These are phyloP conservation scores for Sutorius australiensis DNA, from an alignment of 768 basidiomycete genomes.

Conservation along the genomic window DNA sequence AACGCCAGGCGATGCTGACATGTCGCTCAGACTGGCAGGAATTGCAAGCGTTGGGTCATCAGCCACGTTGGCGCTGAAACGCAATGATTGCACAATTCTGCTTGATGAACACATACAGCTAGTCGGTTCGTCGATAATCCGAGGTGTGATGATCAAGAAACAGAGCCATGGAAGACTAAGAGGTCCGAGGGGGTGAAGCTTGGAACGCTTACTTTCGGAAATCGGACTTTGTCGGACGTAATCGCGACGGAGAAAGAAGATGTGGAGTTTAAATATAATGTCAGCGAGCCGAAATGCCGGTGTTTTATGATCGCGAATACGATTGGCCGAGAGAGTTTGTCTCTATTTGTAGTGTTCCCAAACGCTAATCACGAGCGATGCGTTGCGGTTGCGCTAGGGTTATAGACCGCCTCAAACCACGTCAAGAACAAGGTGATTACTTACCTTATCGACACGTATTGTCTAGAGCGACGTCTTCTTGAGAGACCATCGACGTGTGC, in stretches of 20 bases:
- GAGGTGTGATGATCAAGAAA: not conserved
- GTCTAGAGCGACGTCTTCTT: not conserved
- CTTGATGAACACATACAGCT: not conserved
- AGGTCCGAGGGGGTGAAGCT: not conserved
- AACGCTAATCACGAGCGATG: not conserved
- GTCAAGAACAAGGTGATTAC: not conserved
- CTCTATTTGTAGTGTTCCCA: not conserved
- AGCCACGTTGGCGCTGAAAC: too few species aligned
- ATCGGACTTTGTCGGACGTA: not conserved
- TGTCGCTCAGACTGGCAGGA: not conserved
- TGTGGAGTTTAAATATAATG: constrained; percentile 1
- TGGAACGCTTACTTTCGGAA: not conserved
- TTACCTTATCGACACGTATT: not conserved
- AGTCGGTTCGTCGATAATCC: not conserved
- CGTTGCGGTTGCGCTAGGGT: not conserved
- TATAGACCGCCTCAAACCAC: not conserved
- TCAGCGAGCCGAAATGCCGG: constrained; percentile 1
- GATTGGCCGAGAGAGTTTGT: constrained; percentile 3
- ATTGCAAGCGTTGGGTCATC: not conserved
- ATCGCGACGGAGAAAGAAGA: not conserved
- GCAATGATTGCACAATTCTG: too few species aligned
- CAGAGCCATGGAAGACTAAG: not conserved
- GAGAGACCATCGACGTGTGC: not conserved
- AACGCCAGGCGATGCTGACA: not conserved
- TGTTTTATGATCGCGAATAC: not conserved